Conservation (phyloP, 108 stramenopile species). For the Poteriospumella lacustris region DNA sequence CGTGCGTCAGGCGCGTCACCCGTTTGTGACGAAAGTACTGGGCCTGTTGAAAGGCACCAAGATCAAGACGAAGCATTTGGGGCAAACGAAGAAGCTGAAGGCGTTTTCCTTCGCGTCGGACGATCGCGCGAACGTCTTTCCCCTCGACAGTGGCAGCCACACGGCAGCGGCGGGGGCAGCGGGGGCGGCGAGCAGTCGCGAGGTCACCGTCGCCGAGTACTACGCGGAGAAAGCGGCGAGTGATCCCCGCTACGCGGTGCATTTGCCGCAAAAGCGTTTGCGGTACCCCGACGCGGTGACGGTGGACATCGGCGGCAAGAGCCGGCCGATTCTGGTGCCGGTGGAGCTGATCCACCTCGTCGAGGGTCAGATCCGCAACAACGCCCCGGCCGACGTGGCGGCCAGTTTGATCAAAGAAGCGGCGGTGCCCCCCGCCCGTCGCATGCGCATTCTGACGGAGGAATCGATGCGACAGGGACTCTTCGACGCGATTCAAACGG, state of each 20-base stretch:
- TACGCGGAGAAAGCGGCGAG: not conserved
- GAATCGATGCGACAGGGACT: too few relatives aligned
- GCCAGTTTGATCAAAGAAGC: not conserved
- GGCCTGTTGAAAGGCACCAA: slow-evolving; percentile 6
- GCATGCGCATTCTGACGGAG: too few relatives aligned
- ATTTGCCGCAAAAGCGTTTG: not conserved
- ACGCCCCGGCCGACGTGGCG: not conserved
- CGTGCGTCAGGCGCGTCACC: too few relatives aligned
- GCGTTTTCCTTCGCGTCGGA: not conserved
- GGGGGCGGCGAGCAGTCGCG: not conserved
- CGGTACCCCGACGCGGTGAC: not conserved
- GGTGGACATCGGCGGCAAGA: not conserved
- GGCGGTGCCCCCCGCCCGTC: not conserved
- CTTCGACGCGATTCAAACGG: not conserved
- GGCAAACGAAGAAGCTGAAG: not conserved
- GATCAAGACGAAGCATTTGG: not conserved
- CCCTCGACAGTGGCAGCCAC: not conserved
- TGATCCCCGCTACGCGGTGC: not conserved
- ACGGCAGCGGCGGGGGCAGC: too few relatives aligned
- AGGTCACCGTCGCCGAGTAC: slow-evolving; percentile 21
- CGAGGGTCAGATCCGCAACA: not conserved
- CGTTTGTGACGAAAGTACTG: too few relatives aligned
- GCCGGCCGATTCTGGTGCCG: slow-evolving; percentile 1
- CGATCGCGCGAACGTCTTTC: not conserved
- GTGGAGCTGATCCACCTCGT: not conserved